Conservation (phyloP, 2,329 filamentous ascomycete species). For the Fusarium nisikadoi region DNA sequence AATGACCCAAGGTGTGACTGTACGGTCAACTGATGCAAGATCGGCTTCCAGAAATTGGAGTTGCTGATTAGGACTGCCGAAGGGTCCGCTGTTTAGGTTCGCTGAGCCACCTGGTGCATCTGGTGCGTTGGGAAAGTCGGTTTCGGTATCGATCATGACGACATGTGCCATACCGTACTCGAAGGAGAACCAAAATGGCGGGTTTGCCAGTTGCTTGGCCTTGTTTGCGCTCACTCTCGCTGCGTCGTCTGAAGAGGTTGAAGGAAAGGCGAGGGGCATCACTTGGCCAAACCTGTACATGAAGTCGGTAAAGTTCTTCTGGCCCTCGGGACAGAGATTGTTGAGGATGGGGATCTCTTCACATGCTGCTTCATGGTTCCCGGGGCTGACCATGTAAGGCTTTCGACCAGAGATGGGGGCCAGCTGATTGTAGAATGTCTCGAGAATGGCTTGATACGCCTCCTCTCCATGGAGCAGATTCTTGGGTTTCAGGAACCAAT, state of each 20-base stretch:
- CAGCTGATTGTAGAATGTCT: constrained; percentile 23
- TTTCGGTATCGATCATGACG: constrained; percentile 50
- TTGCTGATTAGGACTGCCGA: constrained; percentile 16
- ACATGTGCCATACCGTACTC: constrained; percentile 45
- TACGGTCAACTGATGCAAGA: constrained; percentile 65
- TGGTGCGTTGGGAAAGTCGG: constrained; percentile 50
- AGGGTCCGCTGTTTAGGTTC: constrained; percentile 17
- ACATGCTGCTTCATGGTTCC: constrained; percentile 22
- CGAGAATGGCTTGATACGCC: constrained; percentile 19
- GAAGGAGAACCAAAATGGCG: constrained; percentile 41
- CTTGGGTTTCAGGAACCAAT: constrained; percentile 21
- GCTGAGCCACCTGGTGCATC: constrained; percentile 19
- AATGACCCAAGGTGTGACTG: constrained; percentile 59
- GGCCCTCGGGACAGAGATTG: constrained; percentile 13
- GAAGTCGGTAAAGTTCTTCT: constrained; percentile 32
- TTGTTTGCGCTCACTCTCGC: constrained; percentile 29
- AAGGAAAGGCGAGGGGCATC: constrained; percentile 9
- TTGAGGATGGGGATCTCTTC: constrained; percentile 21
- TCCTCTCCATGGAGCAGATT: constrained; percentile 17
- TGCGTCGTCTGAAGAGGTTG: neutral
- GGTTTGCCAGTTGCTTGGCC: constrained; percentile 24
- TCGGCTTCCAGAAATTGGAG: constrained; percentile 22
- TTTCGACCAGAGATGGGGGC: constrained; percentile 9
- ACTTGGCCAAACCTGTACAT: constrained; percentile 11
- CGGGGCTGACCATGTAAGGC: constrained; percentile 25